Evolutionary conservation across 2,329 filamentous ascomycete genomes (phyloP).

Genomic region (Ophiosphaerella narmari): DNA sequence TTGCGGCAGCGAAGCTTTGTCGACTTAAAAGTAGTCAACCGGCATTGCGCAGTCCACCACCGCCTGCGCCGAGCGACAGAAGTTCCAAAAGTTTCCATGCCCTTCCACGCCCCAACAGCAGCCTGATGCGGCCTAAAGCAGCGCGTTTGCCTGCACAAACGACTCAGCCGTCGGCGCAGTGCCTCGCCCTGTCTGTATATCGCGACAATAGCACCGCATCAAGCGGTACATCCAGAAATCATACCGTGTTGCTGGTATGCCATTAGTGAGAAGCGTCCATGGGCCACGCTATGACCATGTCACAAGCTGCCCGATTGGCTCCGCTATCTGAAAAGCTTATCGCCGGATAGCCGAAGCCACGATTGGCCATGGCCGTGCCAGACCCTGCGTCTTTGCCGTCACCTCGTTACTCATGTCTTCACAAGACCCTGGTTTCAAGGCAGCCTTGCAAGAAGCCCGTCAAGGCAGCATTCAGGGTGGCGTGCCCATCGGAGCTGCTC

Average conservation of each 20-base stretch:
- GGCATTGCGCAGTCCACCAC: conserved; percentile 35
- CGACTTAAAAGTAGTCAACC: conserved; percentile 40
- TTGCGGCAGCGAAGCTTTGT: conserved; percentile 25
- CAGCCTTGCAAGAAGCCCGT: conserved; percentile 62
- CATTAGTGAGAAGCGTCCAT: conserved; percentile 6
- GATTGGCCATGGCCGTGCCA: conserved; percentile 15
- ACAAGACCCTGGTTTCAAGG: conserved; percentile 56
- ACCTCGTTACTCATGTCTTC: conserved; percentile 25
- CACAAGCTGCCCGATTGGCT: conserved; percentile 15
- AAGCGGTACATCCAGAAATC: background rate
- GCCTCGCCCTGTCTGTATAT: background rate
- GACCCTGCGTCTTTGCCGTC: conserved; percentile 15
- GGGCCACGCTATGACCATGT: conserved; percentile 3
- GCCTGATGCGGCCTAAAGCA: conserved; percentile 27
- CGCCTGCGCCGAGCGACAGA: conserved; percentile 41
- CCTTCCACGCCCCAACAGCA: conserved; percentile 37
- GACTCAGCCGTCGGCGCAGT: background rate
- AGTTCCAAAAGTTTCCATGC: conserved; percentile 42
- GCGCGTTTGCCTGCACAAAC: conserved; percentile 14
- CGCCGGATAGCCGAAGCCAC: conserved; percentile 9
- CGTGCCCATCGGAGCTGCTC: conserved; percentile 62
- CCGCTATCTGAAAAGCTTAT: conserved; percentile 20
- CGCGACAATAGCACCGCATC: background rate
- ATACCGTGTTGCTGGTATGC: background rate
- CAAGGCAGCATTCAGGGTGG: conserved; percentile 61